Base-by-base conservation (phyloP, 148 eudicot species). In the Amaranthus cruentus region DNA sequence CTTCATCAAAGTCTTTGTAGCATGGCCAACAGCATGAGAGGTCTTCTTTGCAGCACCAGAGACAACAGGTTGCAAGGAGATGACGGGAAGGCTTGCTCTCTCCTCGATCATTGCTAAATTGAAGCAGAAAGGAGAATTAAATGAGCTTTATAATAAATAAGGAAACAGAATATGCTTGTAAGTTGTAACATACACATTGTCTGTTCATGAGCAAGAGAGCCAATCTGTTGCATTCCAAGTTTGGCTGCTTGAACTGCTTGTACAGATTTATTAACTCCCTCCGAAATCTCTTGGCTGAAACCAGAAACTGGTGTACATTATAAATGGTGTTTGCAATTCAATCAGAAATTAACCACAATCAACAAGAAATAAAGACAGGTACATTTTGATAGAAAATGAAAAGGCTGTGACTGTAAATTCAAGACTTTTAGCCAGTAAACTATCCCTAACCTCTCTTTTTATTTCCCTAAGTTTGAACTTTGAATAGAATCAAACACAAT, bases 211-310 rank as follows among this genome's bases (percentile, higher is more conserved):
- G 98, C 98, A 74, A 81, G 75, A 76, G 93, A 75, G 65, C 98
- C 96, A 46, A 91, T 83, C 81, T 87, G 88, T 55, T 82, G 86
- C 57, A 91, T 77, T 80, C 98, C 98, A 78, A 87, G 86, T 85
- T 89, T 83, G 50, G 97, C 98, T 54, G 98, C 95, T 88, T 93
- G 90, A 80, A 93, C 92, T 67, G 82, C 92, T 87, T 93, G 95
- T 74, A 90, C 84, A 62, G 97, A 93, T 80, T 91, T 93, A 82
- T 76, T 85, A 61, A 93, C 89, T 58, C 98, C 98, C 71, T 88
- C 91, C 60, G 97, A 71, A 78, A 93, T 85, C 84, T 91, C 98
- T 71, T 93, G 92, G 83, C 98, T 93, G 82, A 81, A 66, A 70
- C 66, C 15, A 77, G 50, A 5, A 49, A 75, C 47, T 66, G 68